A percentile compares a stretch with the other conserved stretches of the same genome.
Conservation (phyloP, 306 rosid genomes). For the Casuarina glauca region DNA sequence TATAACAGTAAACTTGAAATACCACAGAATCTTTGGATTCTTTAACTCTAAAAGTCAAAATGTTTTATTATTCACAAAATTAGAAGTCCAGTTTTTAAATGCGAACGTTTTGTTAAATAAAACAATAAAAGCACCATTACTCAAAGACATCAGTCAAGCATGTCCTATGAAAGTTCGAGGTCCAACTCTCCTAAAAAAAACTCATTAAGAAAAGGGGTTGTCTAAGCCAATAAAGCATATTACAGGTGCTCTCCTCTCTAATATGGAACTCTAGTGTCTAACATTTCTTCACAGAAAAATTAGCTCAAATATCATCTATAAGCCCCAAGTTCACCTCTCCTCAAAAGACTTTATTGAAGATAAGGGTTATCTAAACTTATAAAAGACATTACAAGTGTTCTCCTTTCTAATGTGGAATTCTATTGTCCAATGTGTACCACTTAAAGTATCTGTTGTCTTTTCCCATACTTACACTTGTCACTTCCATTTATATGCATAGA, state of each 20-base stretch:
- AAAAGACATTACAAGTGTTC: no score
- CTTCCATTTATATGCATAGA: background rate
- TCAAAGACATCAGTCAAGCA: slow-evolving; percentile 2
- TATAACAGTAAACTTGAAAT: background rate
- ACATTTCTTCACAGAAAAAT: no score
- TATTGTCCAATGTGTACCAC: background rate
- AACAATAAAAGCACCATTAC: background rate
- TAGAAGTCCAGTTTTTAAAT: background rate
- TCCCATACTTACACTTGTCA: background rate
- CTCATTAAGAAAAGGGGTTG: no score
- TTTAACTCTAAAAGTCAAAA: background rate
- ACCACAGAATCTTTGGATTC: background rate
- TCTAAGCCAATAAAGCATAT: no score
- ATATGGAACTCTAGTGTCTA: no score
- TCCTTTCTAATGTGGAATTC: no score
- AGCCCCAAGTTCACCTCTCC: no score
- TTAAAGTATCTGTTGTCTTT: background rate
- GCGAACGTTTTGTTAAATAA: background rate
- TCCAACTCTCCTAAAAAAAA: no score
- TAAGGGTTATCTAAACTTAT: no score
- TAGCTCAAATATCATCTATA: no score
- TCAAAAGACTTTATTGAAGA: no score
- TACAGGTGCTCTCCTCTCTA: no score
- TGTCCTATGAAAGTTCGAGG: background rate
- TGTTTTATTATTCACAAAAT: background rate